Base-by-base conservation (phyloP, 2,329 filamentous ascomycete genomes). In the Penicillium sp. region DNA sequence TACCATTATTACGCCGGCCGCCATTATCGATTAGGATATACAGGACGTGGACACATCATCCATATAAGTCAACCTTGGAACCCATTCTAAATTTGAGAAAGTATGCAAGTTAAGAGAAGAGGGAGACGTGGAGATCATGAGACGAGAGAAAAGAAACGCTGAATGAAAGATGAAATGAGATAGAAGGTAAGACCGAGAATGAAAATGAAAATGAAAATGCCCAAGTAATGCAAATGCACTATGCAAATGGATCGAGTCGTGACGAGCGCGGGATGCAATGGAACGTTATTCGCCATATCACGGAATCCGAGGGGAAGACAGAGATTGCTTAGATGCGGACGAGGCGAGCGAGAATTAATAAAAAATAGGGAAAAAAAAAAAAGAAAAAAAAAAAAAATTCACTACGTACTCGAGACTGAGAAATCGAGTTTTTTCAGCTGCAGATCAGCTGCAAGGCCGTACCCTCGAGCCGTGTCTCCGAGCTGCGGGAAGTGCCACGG, bases 11-110 rank as follows among this genome's bases (percentile, higher is more conserved):
- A 20, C 35, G 5, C 20, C 33, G 33, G 33, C 35, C 20, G 35
- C 35, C 35, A 49, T 44, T 49, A 49, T 49, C 24, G 24, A 49
- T 38, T 48, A 48, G 27, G 39, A 31, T 38, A 49, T 44, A 30
- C 14, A 28, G 9, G 13, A 28, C 16, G 35, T 22, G 38, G n/a
- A 48, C 20, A 22, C 18, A 38, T 31, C 20, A 43, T 28, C 27
- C 10, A 28, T 28, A 14, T 24, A 43, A 22, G 18, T 10, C 25
- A 48, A 48, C 36, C 36, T 48, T 27, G 30, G 20, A 35, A 41
- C n/a, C 46, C 31, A 24, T 44, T 49, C 46, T 49, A 49, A 31
- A 4, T 25, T 38, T 33, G 14, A 10, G 30, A 20, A 20, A 42
- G 20, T 27, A 51, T 40, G 38, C 42, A 51, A 11, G 35, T 11